Conservation (phyloP, 192 early-diverging fungal genomes). For the Backusella sp. region DNA sequence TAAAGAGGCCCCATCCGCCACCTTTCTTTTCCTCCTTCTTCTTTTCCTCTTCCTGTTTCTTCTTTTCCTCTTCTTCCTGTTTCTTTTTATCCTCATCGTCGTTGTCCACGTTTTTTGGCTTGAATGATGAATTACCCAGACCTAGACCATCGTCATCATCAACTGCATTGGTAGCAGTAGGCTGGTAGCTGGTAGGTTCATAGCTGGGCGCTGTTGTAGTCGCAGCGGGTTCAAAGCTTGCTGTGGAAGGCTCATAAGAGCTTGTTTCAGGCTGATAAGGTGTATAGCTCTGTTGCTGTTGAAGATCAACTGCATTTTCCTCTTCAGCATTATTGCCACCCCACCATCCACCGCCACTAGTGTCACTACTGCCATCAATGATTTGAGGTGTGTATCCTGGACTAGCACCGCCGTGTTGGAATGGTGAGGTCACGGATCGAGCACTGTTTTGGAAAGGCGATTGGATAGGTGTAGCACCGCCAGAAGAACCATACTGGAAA, state of each 20-base stretch:
- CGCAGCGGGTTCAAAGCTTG: not conserved
- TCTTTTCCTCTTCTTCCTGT: conserved; percentile 32
- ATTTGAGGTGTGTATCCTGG: conserved; percentile 14
- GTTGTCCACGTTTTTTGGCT: conserved; percentile 16
- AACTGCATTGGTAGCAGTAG: conserved; percentile 6
- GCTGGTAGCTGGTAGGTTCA: conserved; percentile 10
- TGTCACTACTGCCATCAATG: not conserved
- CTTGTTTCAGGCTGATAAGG: not conserved
- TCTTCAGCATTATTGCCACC: conserved; percentile 41
- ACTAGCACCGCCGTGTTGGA: conserved; percentile 8
- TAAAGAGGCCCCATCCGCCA: conserved; percentile 38
- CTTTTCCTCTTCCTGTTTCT: conserved; percentile 24
- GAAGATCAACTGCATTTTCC: conserved; percentile 27
- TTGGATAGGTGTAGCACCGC: not conserved
- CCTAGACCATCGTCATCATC: conserved; percentile 59
- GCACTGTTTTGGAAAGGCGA: conserved; percentile 11
- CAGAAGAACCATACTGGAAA: not conserved
- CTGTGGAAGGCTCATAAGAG: not conserved
- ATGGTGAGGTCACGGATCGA: not conserved
- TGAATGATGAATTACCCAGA: conserved; percentile 53
- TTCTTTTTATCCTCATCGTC: not conserved
- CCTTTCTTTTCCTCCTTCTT: conserved; percentile 5
- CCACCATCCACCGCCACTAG: conserved; percentile 48
- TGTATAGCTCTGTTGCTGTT: not conserved
- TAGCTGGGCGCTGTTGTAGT: conserved; percentile 8